A percentile compares a stretch with the other conserved stretches of the same genome.
phyloP scores from a whole-genome alignment of 108 stramenopile species.

The Cyclotella atomus region DNA sequence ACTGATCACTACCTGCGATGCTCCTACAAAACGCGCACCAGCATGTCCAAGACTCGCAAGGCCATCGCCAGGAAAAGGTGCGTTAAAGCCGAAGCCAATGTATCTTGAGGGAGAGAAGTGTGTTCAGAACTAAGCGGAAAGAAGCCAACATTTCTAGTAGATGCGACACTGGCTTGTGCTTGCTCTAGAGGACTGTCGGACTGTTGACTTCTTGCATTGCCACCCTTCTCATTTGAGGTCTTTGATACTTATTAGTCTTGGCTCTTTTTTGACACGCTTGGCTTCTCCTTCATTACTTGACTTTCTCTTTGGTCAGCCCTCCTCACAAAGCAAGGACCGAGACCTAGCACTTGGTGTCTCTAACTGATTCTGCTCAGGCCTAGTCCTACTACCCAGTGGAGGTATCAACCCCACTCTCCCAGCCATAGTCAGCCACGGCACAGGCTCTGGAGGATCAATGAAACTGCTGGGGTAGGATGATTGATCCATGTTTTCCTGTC shows the following conservation, averaged over 20 bases:
- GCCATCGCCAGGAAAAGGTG: neutral
- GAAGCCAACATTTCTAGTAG: too few relatives aligned
- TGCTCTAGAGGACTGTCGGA: too few relatives aligned
- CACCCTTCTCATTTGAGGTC: too few relatives aligned
- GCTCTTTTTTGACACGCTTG: neutral
- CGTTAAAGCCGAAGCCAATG: neutral
- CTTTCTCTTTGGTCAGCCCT: neutral
- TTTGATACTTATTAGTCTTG: neutral
- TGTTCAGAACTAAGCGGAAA: too few relatives aligned
- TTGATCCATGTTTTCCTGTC: neutral
- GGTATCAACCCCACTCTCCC: too few relatives aligned
- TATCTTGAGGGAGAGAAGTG: too few relatives aligned
- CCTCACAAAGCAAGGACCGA: neutral
- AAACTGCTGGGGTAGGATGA: neutral
- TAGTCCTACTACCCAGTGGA: too few relatives aligned
- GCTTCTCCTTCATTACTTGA: neutral
- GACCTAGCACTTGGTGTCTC: neutral
- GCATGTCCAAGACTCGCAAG: neutral
- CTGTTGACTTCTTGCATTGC: too few relatives aligned
- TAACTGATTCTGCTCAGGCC: too few relatives aligned
- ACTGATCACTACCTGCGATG: neutral
- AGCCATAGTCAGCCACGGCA: neutral
- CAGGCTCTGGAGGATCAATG: neutral
- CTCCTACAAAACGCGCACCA: too few relatives aligned
- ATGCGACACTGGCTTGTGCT: too few relatives aligned